Conservation (phyloP, 805 yeast genomes). For the Sungouiella blattae region DNA sequence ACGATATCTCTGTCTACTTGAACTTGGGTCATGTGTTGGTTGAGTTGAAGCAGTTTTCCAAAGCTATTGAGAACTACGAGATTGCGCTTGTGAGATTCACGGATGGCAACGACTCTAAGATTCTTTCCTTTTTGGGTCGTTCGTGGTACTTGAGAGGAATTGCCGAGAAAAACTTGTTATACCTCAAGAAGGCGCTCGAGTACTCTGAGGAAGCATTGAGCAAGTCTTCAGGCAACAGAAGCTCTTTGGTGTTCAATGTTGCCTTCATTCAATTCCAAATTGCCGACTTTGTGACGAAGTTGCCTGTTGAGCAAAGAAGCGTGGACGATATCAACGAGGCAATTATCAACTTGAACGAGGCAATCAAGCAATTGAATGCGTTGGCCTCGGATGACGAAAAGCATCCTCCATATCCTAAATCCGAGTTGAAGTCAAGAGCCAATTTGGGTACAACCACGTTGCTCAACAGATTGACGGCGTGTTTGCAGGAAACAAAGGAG, state of each 20-base stretch:
- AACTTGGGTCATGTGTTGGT: conserved; percentile 85
- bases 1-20: conserved; percentile 76
- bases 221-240: conserved; percentile 21
- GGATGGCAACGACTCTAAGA: conserved; percentile 59
- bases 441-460: conserved; percentile 76
- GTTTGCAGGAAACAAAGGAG: conserved; percentile 67
- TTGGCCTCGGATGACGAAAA: conserved; percentile 50
- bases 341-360: conserved; percentile 55
- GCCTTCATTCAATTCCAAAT: conserved; percentile 83
- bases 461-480: conserved; percentile 64
- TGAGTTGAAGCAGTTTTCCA: conserved; percentile 76
- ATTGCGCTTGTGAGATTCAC: conserved; percentile 68
- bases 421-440: conserved; percentile 83
- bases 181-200: conserved; percentile 58
- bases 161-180: conserved; percentile 60
- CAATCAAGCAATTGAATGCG: conserved; percentile 55
- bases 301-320: conserved; percentile 54
- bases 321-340: conserved; percentile 59
- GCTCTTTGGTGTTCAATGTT: conserved; percentile 64
- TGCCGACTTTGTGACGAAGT: conserved; percentile 75
- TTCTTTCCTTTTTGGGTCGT: conserved; percentile 72
- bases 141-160: conserved; percentile 84
- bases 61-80: conserved; percentile 87
- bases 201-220: conserved; percentile 57
- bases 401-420: conserved; percentile 73